A percentile compares a stretch with the other conserved stretches of the same genome.
phyloP scores from a whole-genome alignment of 176 grass and related monocot genomes.

The Olyra latifolia region DNA sequence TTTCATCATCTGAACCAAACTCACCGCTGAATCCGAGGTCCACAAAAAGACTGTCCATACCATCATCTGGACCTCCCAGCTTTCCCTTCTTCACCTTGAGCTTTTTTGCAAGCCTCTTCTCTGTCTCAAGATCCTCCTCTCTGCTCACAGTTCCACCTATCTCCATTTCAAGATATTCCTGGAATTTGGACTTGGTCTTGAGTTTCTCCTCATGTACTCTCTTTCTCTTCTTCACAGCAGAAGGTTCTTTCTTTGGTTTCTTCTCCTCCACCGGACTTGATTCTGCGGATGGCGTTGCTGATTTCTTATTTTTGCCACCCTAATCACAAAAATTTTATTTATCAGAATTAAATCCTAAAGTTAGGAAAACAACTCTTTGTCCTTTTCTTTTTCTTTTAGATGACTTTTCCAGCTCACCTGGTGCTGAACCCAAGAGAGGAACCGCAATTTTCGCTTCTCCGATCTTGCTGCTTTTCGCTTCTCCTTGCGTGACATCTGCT shows the following conservation, averaged over 20 bases:
- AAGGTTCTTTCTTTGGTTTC: slow-evolving; percentile 36
- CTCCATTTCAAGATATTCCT: slow-evolving; percentile 79
- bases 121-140: slow-evolving; percentile 66
- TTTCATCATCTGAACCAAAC: slow-evolving; percentile 41
- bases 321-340: background rate
- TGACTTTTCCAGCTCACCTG: slow-evolving; percentile 35
- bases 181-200: slow-evolving; percentile 63
- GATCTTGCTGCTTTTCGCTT: slow-evolving; percentile 54
- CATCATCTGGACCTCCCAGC: slow-evolving; percentile 65
- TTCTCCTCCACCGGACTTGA: slow-evolving; percentile 25
- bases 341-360: background rate
- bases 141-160: slow-evolving; percentile 46
- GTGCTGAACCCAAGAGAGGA: slow-evolving; percentile 59
- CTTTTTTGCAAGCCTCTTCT: slow-evolving; percentile 82
- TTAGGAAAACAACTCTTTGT: background rate
- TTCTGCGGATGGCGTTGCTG: background rate
- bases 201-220: slow-evolving; percentile 29
- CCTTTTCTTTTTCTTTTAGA: background rate
- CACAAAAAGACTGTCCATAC: slow-evolving; percentile 63
- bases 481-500: slow-evolving; percentile 45
- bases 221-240: slow-evolving; percentile 29
- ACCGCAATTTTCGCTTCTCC: slow-evolving; percentile 43
- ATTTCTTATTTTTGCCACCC: slow-evolving; percentile 49
- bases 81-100: slow-evolving; percentile 90
- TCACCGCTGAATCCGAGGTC: slow-evolving; percentile 41